Base-by-base conservation (phyloP, 805 yeast species). In the Pichia pseudocactophila region DNA sequence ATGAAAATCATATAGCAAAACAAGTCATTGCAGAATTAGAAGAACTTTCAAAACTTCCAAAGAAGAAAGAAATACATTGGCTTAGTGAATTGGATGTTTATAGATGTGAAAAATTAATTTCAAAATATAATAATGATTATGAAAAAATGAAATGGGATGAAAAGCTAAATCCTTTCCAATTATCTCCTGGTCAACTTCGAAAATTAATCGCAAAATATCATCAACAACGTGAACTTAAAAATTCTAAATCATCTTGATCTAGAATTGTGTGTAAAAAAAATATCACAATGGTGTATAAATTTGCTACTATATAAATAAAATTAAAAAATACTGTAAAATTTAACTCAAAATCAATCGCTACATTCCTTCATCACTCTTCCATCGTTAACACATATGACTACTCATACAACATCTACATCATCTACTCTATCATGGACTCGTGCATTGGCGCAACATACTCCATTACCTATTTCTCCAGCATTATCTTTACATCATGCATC, bases 121-220 rank as follows among this genome's bases (percentile, higher is more conserved):
- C 74, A 17, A 87, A 86, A 59, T 78, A 92, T 56, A 96, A 96
- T 15, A 94, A 87, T 50, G 82, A 92, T 59, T 88, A 79, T 58
- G 80, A 73, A 37, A 84, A 80, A 53, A 92, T 92, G 98, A 82
- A 78, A 59, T 83, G 95, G 84, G 98, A 92, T 61, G 76, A 74
- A 63, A 83, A 83, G 61, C 69, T 89, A 48, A 90, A 90, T 61
- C 74, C 80, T 2, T 75, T 72, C 62, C 97, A 89, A 65, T 87
- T 84, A 60, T 73, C 84, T 47, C 80, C 79, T n/a, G 94, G 95
- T 22, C 94, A 87, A 54, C 65, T 90, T 52, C 81, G 73, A 62
- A 76, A 75, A 61, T 76, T 92, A 58, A 68, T 90, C 36, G 55
- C 50, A 17, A 81, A 76, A n/a, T 34, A 40, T n/a, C 15, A 28